These are phyloP conservation scores for Penicillium longicatenatum DNA, from an alignment of 495 filamentous ascomycete species.

Conservation along the genomic window DNA sequence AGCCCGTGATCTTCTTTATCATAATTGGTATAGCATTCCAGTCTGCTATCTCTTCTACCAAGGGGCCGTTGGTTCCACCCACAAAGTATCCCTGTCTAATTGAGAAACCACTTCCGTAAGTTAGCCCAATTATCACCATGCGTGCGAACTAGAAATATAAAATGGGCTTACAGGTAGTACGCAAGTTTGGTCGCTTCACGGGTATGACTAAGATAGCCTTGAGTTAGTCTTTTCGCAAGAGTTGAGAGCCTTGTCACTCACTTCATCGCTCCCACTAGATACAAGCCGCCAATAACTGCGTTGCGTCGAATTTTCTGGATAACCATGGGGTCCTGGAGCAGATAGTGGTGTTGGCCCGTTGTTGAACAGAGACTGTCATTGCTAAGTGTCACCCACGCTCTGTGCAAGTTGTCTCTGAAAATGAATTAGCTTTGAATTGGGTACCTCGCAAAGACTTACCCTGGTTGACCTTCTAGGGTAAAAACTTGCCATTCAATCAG, in stretches of 20 bases:
- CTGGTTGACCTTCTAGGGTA: not conserved
- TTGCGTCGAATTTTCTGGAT: not conserved
- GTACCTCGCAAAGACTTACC: not conserved
- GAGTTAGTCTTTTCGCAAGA: not conserved
- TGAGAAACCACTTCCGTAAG: constrained; percentile 1
- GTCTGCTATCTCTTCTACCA: constrained; percentile 1
- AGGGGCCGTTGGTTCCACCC: not conserved
- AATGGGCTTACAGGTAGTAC: not conserved
- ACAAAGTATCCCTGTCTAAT: not conserved
- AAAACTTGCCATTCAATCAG: not conserved
- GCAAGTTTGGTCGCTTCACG: not conserved
- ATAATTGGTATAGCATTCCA: not conserved
- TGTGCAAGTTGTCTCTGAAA: not conserved
- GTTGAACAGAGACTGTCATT: not conserved
- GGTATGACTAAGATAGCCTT: not conserved
- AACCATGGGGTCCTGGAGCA: not conserved
- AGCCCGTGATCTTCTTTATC: not conserved
- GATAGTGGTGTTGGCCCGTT: not conserved
- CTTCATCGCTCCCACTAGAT: not conserved
- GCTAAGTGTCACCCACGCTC: not conserved
- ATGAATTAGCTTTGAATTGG: not conserved
- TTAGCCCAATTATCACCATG: not conserved
- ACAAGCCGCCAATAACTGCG: constrained; percentile 1
- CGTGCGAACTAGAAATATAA: not conserved
- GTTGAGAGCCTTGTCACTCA: not conserved